Percentiles rank a stretch among this genome's conserved stretches.
phyloP scores from a whole-genome alignment of 2,329 filamentous ascomycete species.

The Endocalyx cinctus region DNA sequence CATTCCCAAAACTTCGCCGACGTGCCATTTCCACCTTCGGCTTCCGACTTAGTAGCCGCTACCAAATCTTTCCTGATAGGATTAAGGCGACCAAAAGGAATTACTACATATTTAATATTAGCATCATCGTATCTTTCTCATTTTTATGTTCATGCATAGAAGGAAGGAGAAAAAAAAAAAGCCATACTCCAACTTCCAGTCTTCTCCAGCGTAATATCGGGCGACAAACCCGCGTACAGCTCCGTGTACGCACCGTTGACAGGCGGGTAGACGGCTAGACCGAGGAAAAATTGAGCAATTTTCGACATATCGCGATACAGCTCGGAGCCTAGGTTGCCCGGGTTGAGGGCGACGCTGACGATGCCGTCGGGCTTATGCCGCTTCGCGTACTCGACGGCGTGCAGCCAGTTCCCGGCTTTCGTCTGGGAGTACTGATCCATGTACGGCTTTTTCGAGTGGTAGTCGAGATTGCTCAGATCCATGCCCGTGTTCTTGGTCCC shows the following conservation, averaged over 20 bases:
- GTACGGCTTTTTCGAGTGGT: conserved; percentile 8
- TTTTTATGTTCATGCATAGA: too few relatives aligned
- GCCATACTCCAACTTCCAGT: conserved; percentile 1
- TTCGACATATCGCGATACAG: background rate
- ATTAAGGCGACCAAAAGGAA: background rate
- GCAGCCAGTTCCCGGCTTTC: conserved; percentile 17
- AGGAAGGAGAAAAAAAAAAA: background rate
- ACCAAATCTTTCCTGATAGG: background rate
- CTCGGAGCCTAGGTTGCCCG: conserved; percentile 7
- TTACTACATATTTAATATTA: background rate
- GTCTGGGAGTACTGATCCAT: conserved; percentile 16
- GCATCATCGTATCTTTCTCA: background rate
- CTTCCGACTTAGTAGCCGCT: background rate
- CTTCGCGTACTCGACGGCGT: conserved; percentile 8
- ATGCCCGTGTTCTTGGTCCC: conserved; percentile 13
- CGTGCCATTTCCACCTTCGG: background rate
- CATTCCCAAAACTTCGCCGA: background rate
- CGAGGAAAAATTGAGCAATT: background rate
- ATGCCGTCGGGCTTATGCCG: conserved; percentile 9
- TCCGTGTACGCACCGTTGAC: conserved; percentile 2
- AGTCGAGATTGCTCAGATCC: conserved; percentile 17
- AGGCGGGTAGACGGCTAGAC: background rate
- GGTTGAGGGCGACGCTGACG: conserved; percentile 8
- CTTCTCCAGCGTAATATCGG: conserved; percentile 2
- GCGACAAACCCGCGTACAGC: background rate